phyloP scores from a whole-genome alignment of 345 rosid genomes.

The Citrus trifoliata region DNA sequence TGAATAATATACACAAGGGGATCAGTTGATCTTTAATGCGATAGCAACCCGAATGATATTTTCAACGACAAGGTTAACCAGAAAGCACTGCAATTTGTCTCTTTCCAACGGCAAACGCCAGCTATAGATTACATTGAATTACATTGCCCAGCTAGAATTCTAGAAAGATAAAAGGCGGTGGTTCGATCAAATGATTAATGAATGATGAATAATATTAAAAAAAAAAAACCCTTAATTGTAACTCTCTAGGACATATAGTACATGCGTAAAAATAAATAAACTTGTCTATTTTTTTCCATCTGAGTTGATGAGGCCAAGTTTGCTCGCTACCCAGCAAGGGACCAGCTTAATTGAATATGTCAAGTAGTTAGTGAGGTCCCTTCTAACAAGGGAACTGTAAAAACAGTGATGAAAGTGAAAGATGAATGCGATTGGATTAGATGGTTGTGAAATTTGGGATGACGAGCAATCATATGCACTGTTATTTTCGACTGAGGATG shows the following conservation, averaged over 20 bases:
- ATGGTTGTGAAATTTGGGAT: not conserved
- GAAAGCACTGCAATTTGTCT: not conserved
- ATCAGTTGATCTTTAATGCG: not conserved
- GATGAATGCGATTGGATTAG: not conserved
- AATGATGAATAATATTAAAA: not conserved
- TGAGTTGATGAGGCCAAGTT: not conserved
- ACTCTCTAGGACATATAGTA: not conserved
- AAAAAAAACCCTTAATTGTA: not conserved
- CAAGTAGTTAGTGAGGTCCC: not conserved
- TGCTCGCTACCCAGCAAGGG: not conserved
- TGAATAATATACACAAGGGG: not conserved
- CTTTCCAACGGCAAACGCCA: not conserved
- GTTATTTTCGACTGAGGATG: not conserved
- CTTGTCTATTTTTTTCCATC: not conserved
- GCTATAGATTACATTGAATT: too few species aligned
- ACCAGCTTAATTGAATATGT: not conserved
- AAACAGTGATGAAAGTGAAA: slow-evolving; percentile 1
- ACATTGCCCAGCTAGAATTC: too few species aligned
- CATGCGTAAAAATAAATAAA: too few species aligned
- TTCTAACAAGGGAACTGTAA: not conserved
- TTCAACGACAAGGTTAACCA: not conserved
- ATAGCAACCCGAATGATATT: not conserved
- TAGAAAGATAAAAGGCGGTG: not conserved
- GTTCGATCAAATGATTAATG: not conserved
- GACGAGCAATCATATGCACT: not conserved